These are phyloP conservation scores for Periconia macrospinosa DNA, from an alignment of 2,329 filamentous ascomycete species.

Conservation along the genomic window DNA sequence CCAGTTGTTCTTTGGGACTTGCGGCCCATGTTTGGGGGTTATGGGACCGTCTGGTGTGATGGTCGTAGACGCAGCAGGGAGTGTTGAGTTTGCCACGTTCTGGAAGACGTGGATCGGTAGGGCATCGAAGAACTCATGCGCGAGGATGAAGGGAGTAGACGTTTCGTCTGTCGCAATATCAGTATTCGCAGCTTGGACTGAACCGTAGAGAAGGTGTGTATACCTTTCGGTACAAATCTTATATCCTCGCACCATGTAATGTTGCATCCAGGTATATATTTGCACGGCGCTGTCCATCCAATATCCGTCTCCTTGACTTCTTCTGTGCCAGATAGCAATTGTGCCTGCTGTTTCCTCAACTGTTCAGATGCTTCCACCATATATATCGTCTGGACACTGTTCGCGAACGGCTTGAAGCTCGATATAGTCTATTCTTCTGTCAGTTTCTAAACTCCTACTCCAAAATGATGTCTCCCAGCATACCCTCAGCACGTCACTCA, in stretches of 20 bases:
- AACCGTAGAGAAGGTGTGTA: conserved; percentile 21
- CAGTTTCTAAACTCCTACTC: conserved; percentile 8
- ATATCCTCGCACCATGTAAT: conserved; percentile 91
- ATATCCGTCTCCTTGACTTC: conserved; percentile 70
- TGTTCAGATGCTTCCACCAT: conserved; percentile 90
- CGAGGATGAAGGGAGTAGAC: conserved; percentile 88
- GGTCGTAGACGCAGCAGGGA: conserved; percentile 44
- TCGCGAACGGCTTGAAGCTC: conserved; percentile 77
- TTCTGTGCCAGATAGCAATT: conserved; percentile 76
- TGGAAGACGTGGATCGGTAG: conserved; percentile 96
- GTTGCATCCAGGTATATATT: conserved; percentile 68
- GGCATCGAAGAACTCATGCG: conserved; percentile 98
- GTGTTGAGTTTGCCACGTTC: conserved; percentile 58
- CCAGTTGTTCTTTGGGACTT: conserved; percentile 43
- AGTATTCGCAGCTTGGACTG: conserved; percentile 8
- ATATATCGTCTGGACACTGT: conserved; percentile 83
- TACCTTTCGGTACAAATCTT: conserved; percentile 74
- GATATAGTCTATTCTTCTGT: conserved; percentile 67
- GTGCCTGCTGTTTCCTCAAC: conserved; percentile 75
- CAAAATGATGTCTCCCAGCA: conserved; percentile 29
- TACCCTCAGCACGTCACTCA: conserved; percentile 94
- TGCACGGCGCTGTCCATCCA: conserved; percentile 74
- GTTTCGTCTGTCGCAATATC: conserved; percentile 55
- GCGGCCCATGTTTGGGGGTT: conserved; percentile 43
- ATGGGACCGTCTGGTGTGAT: conserved; percentile 55